Evolutionary conservation across 2,329 filamentous ascomycete genomes (phyloP), one percentile per base, ranked within the genome.

Genomic region (Xylariales sp.): DNA sequence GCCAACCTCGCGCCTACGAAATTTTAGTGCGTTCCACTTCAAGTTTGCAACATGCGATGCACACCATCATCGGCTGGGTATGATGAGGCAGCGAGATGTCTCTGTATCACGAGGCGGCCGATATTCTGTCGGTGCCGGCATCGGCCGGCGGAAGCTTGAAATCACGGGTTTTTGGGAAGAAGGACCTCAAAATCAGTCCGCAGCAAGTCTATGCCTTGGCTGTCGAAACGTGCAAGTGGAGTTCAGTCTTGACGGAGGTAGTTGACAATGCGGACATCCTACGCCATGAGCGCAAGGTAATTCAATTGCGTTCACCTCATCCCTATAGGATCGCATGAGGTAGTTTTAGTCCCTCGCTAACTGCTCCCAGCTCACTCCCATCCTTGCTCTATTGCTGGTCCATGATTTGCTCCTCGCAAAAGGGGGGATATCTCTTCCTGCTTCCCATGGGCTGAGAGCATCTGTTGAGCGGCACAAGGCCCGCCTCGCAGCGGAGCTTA

Each of bases 171-270:
- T 97, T 93, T 62, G 71, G 73, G 44, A 83, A 81, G 46, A 85
- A 85, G 53, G 71, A 74, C 6, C 66, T 88, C 51, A 95, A 91
- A 57, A 89, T 86, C 12, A 77, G 84, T 3, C 84, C 85, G 0
- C 82, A 83, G 9, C 87, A 94, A 58, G 71, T 97, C 6, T 97
- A 93, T 60, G 93, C 93, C 7, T 71, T 98, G 25, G 84, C 89
- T 16, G 77, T 84, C 16, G 90, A 97, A 64, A 82, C 87, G 1
- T 82, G 85, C 51, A 97, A 95, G 80, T 96, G 91, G 88, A 93
- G 90, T 53, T 61, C 71, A 3, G 73, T 96, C 3, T 67, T 98
- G 35, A 88, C 88, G 55, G 89, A 95, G 56, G 84, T 96, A n/a
- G 80, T 98, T 56, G 88, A 96, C 52, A 80, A 76, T 50, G 77